phyloP scores from a whole-genome alignment of 73 alveolate genomes.

The Paramecium tetraurelia region DNA sequence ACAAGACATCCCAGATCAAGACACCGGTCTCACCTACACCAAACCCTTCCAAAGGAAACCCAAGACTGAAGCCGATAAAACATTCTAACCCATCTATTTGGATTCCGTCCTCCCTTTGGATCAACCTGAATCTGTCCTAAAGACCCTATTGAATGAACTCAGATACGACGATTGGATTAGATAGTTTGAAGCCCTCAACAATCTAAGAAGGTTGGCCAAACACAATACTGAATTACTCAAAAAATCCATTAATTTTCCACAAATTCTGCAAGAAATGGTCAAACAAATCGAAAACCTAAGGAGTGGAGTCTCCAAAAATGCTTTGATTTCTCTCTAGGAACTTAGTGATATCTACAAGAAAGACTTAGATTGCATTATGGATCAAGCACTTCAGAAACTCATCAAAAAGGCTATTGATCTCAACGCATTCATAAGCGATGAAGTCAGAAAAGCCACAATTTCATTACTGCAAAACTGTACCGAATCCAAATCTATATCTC shows the following conservation, averaged over 20 bases:
- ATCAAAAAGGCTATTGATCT: constrained; percentile 50
- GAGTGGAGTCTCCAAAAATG: constrained; percentile 60
- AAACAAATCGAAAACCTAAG: constrained; percentile 45
- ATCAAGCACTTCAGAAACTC: constrained; percentile 6
- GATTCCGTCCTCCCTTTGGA: constrained; percentile 23
- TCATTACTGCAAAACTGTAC: constrained; percentile 29
- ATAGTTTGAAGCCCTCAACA: constrained; percentile 57
- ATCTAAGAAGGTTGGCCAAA: constrained; percentile 44
- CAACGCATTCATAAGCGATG: constrained; percentile 48
- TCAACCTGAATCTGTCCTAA: constrained; percentile 36
- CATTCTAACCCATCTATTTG: neutral
- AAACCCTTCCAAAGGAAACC: neutral
- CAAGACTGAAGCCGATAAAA: constrained; percentile 14
- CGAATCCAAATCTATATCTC: constrained; percentile 27
- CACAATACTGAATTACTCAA: constrained; percentile 46
- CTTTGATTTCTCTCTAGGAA: constrained; percentile 52
- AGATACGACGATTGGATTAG: constrained; percentile 61
- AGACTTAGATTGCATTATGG: constrained; percentile 39
- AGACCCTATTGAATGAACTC: constrained; percentile 27
- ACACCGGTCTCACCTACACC: neutral
- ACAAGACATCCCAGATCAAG: neutral
- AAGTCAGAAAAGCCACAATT: constrained; percentile 35
- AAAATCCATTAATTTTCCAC: neutral
- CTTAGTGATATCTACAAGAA: constrained; percentile 31
- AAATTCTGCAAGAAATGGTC: neutral